Conservation (phyloP, 192 early-diverging fungal genomes). For the Thoreauomyces humboldtii region DNA sequence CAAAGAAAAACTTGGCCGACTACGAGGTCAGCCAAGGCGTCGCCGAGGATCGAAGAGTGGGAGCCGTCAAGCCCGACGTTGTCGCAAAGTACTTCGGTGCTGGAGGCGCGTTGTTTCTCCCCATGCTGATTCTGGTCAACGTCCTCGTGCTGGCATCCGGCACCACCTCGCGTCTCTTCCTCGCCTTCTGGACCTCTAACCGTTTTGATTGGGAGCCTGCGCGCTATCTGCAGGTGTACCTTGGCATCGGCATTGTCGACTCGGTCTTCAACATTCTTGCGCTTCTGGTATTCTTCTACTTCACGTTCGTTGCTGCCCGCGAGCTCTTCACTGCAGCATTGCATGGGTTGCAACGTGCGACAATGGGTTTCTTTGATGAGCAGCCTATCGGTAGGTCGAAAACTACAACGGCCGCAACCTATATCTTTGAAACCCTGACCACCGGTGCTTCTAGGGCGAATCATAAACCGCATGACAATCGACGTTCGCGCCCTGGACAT, state of each 20-base stretch:
- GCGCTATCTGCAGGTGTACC: constrained; percentile 3
- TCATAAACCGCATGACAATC: constrained; percentile 79
- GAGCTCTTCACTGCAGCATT: constrained; percentile 33
- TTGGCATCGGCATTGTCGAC: background rate
- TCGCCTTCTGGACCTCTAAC: constrained; percentile 4
- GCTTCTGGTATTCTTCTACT: background rate
- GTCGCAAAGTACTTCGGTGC: constrained; percentile 39
- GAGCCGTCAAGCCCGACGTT: constrained; percentile 36
- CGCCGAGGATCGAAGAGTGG: constrained; percentile 20
- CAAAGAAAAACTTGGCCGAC: background rate
- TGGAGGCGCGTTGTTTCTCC: constrained; percentile 39
- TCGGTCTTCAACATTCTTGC: background rate
- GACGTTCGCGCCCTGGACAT: constrained; percentile 53
- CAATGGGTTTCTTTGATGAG: constrained; percentile 51
- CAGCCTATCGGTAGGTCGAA: constrained; percentile 70
- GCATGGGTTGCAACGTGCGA: constrained; percentile 33
- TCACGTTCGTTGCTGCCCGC: background rate
- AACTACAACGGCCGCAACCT: constrained; percentile 13
- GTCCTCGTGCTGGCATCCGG: constrained; percentile 3
- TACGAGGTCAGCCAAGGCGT: background rate
- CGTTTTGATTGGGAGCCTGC: background rate
- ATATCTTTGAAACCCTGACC: constrained; percentile 40
- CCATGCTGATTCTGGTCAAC: constrained; percentile 28
- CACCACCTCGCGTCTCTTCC: background rate
- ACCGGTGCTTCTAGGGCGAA: constrained; percentile 60